phyloP scores from a whole-genome alignment of 2,329 filamentous ascomycete genomes.

The Bipolaris zeicola region DNA sequence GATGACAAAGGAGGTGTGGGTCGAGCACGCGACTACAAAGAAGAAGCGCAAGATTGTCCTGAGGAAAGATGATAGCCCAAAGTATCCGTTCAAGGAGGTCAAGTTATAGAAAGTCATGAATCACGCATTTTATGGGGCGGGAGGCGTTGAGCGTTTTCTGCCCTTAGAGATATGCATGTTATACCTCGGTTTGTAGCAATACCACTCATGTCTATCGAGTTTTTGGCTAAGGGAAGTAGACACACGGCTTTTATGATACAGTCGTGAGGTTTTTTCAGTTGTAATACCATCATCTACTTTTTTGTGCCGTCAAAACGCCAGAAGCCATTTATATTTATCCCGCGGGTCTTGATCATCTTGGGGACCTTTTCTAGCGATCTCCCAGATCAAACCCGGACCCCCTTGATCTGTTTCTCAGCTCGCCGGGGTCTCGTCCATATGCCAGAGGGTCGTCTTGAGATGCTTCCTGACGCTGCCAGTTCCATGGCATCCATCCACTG shows the following conservation, averaged over 20 bases:
- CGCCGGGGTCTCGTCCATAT: slow-evolving; percentile 39
- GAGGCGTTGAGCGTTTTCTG: background rate
- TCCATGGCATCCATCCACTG: slow-evolving; percentile 59
- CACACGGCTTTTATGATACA: slow-evolving; percentile 5
- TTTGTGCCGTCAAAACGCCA: slow-evolving; percentile 17
- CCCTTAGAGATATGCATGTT: background rate
- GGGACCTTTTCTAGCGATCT: slow-evolving; percentile 32
- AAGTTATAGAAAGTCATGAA: slow-evolving; percentile 23
- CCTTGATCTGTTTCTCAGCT: slow-evolving; percentile 31
- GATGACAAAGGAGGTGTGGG: slow-evolving; percentile 80
- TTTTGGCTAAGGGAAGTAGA: slow-evolving; percentile 3
- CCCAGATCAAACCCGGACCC: slow-evolving; percentile 42
- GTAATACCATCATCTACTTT: slow-evolving; percentile 6
- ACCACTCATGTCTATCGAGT: slow-evolving; percentile 1
- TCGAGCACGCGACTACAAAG: slow-evolving; percentile 85
- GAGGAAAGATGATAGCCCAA: slow-evolving; percentile 78
- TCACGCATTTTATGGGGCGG: slow-evolving; percentile 1
- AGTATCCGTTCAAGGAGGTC: slow-evolving; percentile 65
- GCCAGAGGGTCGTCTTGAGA: slow-evolving; percentile 41
- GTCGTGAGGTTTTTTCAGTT: slow-evolving; percentile 4
- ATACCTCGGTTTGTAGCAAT: slow-evolving; percentile 2
- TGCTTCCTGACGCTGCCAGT: slow-evolving; percentile 46
- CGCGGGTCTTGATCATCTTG: slow-evolving; percentile 9
- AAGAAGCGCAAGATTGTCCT: slow-evolving; percentile 88
- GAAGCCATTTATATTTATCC: slow-evolving; percentile 3